Base-by-base conservation (phyloP, 768 basidiomycete species). In the Stropharia rugosoannulata region DNA sequence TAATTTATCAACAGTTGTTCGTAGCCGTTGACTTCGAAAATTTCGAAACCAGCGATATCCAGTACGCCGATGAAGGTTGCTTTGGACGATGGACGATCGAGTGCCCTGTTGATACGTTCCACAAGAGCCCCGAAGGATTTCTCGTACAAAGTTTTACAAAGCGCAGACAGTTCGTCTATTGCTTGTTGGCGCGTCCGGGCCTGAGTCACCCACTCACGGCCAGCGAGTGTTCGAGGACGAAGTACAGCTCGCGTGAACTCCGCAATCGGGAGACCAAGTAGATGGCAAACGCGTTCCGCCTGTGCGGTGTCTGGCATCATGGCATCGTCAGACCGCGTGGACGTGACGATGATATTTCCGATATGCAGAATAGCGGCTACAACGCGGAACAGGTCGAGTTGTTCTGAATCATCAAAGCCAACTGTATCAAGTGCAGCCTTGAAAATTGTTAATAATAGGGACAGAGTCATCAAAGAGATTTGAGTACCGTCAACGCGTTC, bases 21-120 rank as follows among this genome's bases (percentile, higher is more conserved):
- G 70, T 98, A 99, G 8, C 89, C 89, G 69, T 98, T 98, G 64
- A 88, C 79, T 52, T 91, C 90, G 74, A 93, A 92, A 58, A 99
- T 99, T 72, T 99, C 97, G 73, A 99, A 99, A 8, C 97, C 97
- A 6, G 97, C 97, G 50, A 99, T 99, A 82, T 99, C 97, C 32
- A 99, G 82, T 8, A 99, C 97, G 41, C 97, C 97, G 58, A 99
- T 98, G 70, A 98, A 99, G 1, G 91, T 90, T 7, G 89, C 85
- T 73, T 95, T 92, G 41, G 89, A 89, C 2, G 91, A 89, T 2
- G 96, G 96, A 3, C 96, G 84, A 66, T 98, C 96, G 3, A 99
- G 80, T 1, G 95, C 95, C 27, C 85, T 84, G 69, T 99, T 99
- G 70, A 99, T 92, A 36, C 94, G 83, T 61, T 98, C 96, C 19